phyloP scores from a whole-genome alignment of 2,329 filamentous ascomycete species.

The Claviceps monticola region DNA sequence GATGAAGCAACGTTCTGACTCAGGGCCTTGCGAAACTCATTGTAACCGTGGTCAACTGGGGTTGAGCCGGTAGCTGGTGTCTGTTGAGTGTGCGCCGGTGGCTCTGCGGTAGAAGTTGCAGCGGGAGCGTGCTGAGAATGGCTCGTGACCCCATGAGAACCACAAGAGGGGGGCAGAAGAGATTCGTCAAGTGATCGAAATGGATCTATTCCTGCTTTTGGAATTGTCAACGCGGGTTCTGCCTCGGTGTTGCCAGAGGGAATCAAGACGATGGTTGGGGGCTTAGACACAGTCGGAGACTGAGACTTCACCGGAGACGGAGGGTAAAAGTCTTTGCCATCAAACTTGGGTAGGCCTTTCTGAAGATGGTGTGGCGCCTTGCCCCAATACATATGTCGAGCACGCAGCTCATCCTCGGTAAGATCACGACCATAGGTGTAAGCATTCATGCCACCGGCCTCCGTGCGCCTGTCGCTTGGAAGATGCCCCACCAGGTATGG shows the following conservation, averaged over 20 bases:
- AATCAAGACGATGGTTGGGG: not conserved
- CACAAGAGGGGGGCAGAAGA: slow-evolving; percentile 10
- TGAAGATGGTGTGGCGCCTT: slow-evolving; percentile 36
- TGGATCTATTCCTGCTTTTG: slow-evolving; percentile 10
- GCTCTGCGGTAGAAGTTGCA: slow-evolving; percentile 10
- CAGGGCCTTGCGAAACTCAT: slow-evolving; percentile 15
- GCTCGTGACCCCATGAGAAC: slow-evolving; percentile 15
- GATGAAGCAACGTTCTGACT: slow-evolving; percentile 2
- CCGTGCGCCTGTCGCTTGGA: slow-evolving; percentile 28
- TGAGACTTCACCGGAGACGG: slow-evolving; percentile 28
- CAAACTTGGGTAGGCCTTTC: slow-evolving; percentile 46
- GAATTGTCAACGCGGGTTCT: not conserved
- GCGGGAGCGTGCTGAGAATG: slow-evolving; percentile 20
- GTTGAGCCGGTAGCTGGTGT: slow-evolving; percentile 12
- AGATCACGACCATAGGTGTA: slow-evolving; percentile 43
- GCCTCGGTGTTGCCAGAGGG: slow-evolving; percentile 1
- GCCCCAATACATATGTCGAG: slow-evolving; percentile 48
- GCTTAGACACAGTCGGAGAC: slow-evolving; percentile 1
- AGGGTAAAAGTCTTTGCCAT: slow-evolving; percentile 51
- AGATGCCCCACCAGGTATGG: slow-evolving; percentile 44
- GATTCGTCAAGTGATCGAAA: slow-evolving; percentile 10
- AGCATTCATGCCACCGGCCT: slow-evolving; percentile 29
- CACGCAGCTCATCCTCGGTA: slow-evolving; percentile 43
- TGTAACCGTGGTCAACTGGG: slow-evolving; percentile 14
- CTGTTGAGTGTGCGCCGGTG: slow-evolving; percentile 10